Evolutionary conservation across 129 eudicot species (phyloP), one percentile per base, ranked within the genome.

Genomic region (Saussurea involucrata): DNA sequence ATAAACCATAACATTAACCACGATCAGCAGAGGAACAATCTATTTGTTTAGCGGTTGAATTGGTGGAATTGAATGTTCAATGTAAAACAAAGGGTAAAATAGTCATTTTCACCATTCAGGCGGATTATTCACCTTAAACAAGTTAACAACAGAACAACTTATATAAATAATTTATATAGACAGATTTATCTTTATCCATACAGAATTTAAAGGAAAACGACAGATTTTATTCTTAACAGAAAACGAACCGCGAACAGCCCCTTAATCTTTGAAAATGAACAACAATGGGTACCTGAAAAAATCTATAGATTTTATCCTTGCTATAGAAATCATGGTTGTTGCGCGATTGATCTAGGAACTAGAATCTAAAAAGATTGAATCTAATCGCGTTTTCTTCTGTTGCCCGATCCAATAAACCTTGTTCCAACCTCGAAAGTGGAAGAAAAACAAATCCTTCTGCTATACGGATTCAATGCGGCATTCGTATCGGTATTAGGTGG

Each of bases 281-380:
- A 37, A 24, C 34, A 76, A 18, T 37, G 27, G 34, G 21, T 53
- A 93, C 98, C 98, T 86, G 92, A 90, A 93, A 72, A 90, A 93
- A 87, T 93, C 97, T 4, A 93, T 82, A 60, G 98, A 93, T 88
- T 87, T 93, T 86, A 93, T 78, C 88, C 84, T 90, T 63, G 76
- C 81, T 5, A 85, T 22, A 64, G 95, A 87, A 74, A 88, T 84
- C 98, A 93, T 93, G 85, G 83, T 76, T 61, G 83, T 76, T 61
- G 69, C 24, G 33, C 37, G 31, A 79, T 74, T 66, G 18, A 73
- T 80, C 75, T 37, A 22, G 60, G 18, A 72, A 24, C 37, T 72
- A 80, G 9, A 80, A 73, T 68, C 79, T 66, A 53, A 37, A 60
- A 66, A 80, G 31, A 66, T 34, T 55, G 53, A 63, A 78, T 32